A percentile compares a stretch with the other conserved stretches of the same genome.
These are phyloP conservation scores for Calocera cornea DNA, from an alignment of 768 basidiomycete genomes.

Conservation along the genomic window DNA sequence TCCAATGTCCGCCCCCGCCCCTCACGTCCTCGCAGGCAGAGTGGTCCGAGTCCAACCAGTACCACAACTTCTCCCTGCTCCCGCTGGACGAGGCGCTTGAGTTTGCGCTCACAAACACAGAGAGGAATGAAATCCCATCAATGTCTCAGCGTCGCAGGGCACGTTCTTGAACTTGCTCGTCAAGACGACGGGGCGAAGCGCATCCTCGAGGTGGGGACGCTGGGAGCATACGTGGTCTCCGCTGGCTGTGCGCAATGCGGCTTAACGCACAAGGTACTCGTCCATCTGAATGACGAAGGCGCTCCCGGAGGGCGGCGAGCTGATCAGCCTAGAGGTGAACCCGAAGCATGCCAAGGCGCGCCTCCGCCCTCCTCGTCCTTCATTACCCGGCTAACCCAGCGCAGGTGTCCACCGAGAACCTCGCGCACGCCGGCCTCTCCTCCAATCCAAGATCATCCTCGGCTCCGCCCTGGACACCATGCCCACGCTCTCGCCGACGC, in stretches of 20 bases:
- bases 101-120: constrained; percentile 29
- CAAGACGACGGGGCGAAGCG: constrained; percentile 40
- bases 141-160: constrained; percentile 31
- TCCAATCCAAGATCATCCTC: constrained; percentile 35
- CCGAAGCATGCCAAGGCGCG: constrained; percentile 22
- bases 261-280: constrained; percentile 17
- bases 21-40: constrained; percentile 22
- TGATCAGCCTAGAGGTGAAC: constrained; percentile 24
- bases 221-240: constrained; percentile 39
- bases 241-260: background rate
- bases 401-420: constrained; percentile 46
- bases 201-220: constrained; percentile 51
- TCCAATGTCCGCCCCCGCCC: constrained; percentile 7
- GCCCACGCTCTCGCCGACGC: constrained; percentile 32
- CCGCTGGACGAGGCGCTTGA: constrained; percentile 33
- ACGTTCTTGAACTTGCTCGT: constrained; percentile 44
- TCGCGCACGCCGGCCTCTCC: constrained; percentile 39
- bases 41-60: constrained; percentile 41
- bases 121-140: constrained; percentile 32
- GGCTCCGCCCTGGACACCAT: constrained; percentile 43
- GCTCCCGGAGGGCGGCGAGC: constrained; percentile 22
- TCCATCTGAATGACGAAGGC: constrained; percentile 23
- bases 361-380: background rate
- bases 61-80: constrained; percentile 45
- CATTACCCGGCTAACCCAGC: background rate